Percentiles rank a stretch among this genome's conserved stretches.
phyloP scores from a whole-genome alignment of 1,139 yeast species.

The Pichia sp. region DNA sequence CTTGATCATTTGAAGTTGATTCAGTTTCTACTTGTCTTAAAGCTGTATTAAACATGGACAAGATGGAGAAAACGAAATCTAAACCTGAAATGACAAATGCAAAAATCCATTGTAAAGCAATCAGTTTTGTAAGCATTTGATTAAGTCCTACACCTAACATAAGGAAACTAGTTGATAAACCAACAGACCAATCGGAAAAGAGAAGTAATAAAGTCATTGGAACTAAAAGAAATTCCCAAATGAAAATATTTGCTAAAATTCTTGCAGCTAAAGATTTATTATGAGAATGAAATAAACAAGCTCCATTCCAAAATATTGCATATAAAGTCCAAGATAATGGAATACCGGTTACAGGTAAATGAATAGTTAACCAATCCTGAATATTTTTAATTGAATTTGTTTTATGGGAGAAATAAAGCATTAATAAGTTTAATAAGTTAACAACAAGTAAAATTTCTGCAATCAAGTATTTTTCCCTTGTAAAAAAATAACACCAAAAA shows the following conservation, averaged over 20 bases:
- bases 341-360: constrained; percentile 58
- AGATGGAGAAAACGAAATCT: constrained; percentile 43
- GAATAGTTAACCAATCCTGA: constrained; percentile 50
- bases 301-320: constrained; percentile 79
- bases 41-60: constrained; percentile 36
- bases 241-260: constrained; percentile 60
- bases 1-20: constrained; percentile 23
- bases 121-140: constrained; percentile 58
- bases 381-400: constrained; percentile 52
- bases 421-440: constrained; percentile 53
- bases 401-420: constrained; percentile 53
- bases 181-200: constrained; percentile 68
- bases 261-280: constrained; percentile 49
- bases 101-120: constrained; percentile 83
- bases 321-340: constrained; percentile 73
- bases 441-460: constrained; percentile 51
- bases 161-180: constrained; percentile 51
- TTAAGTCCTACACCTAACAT: constrained; percentile 62
- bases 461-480: constrained; percentile 44
- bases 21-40: constrained; percentile 14
- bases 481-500: constrained; percentile 58
- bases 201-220: constrained; percentile 53
- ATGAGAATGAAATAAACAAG: constrained; percentile 55
- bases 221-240: constrained; percentile 71
- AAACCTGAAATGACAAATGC: constrained; percentile 59